phyloP scores from a whole-genome alignment of 768 basidiomycete genomes.

The Mycena haematopus region DNA sequence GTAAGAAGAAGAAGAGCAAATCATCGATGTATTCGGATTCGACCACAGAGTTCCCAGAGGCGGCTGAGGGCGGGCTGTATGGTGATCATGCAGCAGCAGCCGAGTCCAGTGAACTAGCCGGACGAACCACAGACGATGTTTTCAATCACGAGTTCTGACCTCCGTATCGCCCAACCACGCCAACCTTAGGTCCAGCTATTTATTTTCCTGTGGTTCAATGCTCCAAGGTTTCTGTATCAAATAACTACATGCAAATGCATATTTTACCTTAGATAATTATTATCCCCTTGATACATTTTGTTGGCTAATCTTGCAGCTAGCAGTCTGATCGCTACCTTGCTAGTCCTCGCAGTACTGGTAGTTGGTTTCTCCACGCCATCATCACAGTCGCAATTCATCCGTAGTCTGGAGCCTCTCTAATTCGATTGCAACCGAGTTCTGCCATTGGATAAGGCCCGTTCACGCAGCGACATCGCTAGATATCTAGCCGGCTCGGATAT shows the following conservation, averaged over 20 bases:
- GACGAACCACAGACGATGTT: conserved; percentile 48
- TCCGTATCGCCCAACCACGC: background rate
- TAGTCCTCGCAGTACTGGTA: no score
- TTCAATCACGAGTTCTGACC: conserved; percentile 71
- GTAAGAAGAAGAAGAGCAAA: conserved; percentile 63
- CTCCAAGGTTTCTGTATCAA: background rate
- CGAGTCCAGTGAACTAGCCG: conserved; percentile 24
- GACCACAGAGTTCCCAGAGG: conserved; percentile 68
- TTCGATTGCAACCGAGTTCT: background rate
- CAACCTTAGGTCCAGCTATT: background rate
- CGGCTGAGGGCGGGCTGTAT: conserved; percentile 73
- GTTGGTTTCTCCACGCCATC: no score
- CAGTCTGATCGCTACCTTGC: no score
- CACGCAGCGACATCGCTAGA: no score
- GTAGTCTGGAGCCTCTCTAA: no score
- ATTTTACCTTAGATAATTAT: background rate
- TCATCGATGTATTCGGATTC: conserved; percentile 49
- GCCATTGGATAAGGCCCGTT: background rate
- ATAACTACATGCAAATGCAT: background rate
- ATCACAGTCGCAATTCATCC: no score
- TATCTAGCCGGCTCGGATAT: conserved; percentile 3
- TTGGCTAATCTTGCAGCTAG: no score
- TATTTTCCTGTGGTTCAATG: background rate
- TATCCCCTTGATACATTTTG: background rate
- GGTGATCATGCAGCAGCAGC: conserved; percentile 42